Conservation (phyloP, 1,139 yeast genomes). For the Blastobotrys raffinosifermentans region DNA sequence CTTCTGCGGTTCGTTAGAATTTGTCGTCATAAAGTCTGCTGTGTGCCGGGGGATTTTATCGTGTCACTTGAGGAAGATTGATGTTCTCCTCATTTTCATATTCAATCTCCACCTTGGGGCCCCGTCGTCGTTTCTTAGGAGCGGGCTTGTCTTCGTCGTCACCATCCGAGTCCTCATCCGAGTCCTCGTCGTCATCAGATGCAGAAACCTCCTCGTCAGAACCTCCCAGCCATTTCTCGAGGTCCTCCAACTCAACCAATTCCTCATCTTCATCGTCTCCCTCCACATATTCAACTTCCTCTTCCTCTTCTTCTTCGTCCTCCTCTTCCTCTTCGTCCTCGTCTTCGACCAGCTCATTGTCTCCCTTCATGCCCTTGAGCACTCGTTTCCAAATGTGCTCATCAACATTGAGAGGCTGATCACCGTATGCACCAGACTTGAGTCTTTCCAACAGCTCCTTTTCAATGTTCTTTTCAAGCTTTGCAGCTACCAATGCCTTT, state of each 20-base stretch:
- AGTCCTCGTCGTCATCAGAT: constrained; percentile 32
- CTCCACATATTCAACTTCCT: constrained; percentile 70
- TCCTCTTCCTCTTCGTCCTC: constrained; percentile 60
- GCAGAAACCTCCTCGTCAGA: constrained; percentile 40
- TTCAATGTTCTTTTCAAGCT: constrained; percentile 92
- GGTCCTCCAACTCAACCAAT: constrained; percentile 83
- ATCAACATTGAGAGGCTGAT: constrained; percentile 93
- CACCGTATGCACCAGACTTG: constrained; percentile 97
- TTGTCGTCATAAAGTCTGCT: constrained; percentile 3
- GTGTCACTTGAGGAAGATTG: constrained; percentile 8
- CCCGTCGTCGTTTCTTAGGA: constrained; percentile 30
- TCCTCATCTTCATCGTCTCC: constrained; percentile 82
- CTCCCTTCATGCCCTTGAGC: constrained; percentile 63
- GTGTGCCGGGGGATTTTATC: too few relatives aligned
- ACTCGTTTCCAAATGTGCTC: constrained; percentile 94
- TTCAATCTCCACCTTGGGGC: constrained; percentile 77
- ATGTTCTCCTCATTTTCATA: constrained; percentile 61
- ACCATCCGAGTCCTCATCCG: constrained; percentile 31
- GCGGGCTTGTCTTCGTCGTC: constrained; percentile 31
- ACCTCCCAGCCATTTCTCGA: constrained; percentile 83
- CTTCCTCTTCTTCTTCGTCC: constrained; percentile 47
- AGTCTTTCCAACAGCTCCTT: constrained; percentile 89
- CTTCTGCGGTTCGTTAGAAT: constrained; percentile 2
- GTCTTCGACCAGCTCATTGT: constrained; percentile 55
- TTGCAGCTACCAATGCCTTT: constrained; percentile 94